Percentiles rank a stretch among this genome's conserved stretches.
Conservation (phyloP, 805 yeast species). For the Tetrapisispora iriomotensis region DNA sequence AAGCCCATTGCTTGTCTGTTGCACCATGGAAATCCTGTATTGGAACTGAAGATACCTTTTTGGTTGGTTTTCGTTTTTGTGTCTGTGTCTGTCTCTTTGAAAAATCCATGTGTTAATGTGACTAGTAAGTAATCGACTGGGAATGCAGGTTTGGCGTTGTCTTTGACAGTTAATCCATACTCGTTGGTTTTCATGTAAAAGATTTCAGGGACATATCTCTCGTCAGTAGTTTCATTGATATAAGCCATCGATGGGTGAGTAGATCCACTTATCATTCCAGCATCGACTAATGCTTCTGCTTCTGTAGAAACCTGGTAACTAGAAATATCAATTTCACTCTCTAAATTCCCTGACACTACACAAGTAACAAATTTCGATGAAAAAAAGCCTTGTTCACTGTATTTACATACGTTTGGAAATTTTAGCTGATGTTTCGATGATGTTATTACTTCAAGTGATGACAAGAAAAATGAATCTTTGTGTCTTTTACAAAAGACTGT, state of each 20-base stretch:
- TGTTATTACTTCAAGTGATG: conserved; percentile 78
- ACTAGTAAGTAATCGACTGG: conserved; percentile 88
- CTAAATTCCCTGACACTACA: conserved; percentile 78
- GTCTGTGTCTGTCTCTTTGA: conserved; percentile 34
- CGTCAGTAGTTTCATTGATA: conserved; percentile 61
- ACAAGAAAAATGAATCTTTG: conserved; percentile 77
- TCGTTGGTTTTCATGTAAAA: conserved; percentile 79
- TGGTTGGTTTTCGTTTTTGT: conserved; percentile 13
- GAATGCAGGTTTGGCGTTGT: conserved; percentile 81
- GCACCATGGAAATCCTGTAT: conserved; percentile 57
- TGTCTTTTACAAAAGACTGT: conserved; percentile 88
- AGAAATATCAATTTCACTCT: conserved; percentile 83
- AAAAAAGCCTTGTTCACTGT: conserved; percentile 52
- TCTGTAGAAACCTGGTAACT: conserved; percentile 82
- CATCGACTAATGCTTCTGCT: conserved; percentile 80
- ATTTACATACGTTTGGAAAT: conserved; percentile 53
- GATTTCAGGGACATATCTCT: conserved; percentile 89
- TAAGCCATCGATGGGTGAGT: conserved; percentile 84
- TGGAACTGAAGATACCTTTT: conserved; percentile 39
- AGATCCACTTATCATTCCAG: conserved; percentile 77
- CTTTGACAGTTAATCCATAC: conserved; percentile 78
- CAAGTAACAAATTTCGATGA: conserved; percentile 92
- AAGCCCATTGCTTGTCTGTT: conserved; percentile 70
- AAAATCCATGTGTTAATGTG: conserved; percentile 88
- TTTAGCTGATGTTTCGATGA: conserved; percentile 69